phyloP scores from a whole-genome alignment of 164 flowering plant species.

The Vitis riparia region DNA sequence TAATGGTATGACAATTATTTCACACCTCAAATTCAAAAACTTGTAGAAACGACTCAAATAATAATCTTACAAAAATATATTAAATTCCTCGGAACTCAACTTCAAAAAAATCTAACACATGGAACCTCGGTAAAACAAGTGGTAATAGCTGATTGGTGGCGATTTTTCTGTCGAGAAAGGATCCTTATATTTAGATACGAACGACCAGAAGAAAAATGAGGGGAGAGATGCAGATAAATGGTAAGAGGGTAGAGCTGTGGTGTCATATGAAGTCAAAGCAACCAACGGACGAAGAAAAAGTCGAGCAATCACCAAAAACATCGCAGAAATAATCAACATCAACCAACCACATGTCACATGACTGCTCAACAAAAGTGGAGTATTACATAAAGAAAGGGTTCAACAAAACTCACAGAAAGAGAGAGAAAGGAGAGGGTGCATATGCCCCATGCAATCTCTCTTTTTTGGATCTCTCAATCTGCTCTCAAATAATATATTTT shows the following conservation, averaged over 20 bases:
- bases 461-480: slow-evolving; percentile 27
- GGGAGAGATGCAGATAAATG: neutral
- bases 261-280: neutral
- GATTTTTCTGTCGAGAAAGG: too few species aligned
- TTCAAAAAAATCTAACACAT: too few species aligned
- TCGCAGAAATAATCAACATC: neutral
- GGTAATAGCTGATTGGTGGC: too few species aligned
- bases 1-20: too few species aligned
- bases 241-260: neutral
- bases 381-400: neutral
- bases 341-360: neutral
- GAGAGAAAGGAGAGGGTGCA: slow-evolving; percentile 15
- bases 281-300: slow-evolving; percentile 16
- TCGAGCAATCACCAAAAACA: slow-evolving; percentile 23
- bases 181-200: too few species aligned
- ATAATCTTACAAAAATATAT: too few species aligned
- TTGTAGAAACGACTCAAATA: too few species aligned
- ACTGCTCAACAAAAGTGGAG: too few species aligned
- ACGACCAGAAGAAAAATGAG: neutral
- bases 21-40: too few species aligned
- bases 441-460: slow-evolving; percentile 16
- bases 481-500: neutral
- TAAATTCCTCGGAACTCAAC: too few species aligned
- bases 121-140: too few species aligned
- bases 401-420: neutral